Percentiles rank a stretch among this genome's conserved stretches.
phyloP scores from a whole-genome alignment of 2,329 filamentous ascomycete genomes.

The Ceratocystiopsis minuta region DNA sequence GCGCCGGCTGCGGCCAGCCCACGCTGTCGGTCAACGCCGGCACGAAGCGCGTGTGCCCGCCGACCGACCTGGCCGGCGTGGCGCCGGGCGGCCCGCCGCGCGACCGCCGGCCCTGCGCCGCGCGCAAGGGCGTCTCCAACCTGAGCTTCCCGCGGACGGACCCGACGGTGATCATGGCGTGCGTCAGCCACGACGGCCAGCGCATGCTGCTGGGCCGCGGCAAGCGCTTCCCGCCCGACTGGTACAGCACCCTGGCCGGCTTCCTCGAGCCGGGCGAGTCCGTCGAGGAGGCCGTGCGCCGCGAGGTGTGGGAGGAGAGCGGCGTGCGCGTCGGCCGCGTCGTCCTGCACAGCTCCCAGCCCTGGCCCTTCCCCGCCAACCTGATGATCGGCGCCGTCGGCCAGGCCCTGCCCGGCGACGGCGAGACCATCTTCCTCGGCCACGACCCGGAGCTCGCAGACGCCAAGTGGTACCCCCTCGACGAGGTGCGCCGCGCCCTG shows the following conservation, averaged over 20 bases:
- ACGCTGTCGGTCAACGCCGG: slow-evolving; percentile 66
- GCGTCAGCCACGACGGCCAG: slow-evolving; percentile 63
- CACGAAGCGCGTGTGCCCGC: slow-evolving; percentile 64
- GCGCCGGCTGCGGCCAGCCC: slow-evolving; percentile 67
- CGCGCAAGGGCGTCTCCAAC: slow-evolving; percentile 74
- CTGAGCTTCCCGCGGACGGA: slow-evolving; percentile 83
- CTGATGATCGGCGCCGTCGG: slow-evolving; percentile 79
- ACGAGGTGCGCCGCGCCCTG: slow-evolving; percentile 64
- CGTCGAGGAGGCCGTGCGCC: slow-evolving; percentile 65
- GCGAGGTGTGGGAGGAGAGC: slow-evolving; percentile 76
- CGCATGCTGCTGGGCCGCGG: slow-evolving; percentile 69
- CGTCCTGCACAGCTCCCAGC: slow-evolving; percentile 67
- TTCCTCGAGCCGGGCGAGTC: slow-evolving; percentile 77
- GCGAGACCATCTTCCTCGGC: slow-evolving; percentile 64
- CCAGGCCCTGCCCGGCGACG: slow-evolving; percentile 56
- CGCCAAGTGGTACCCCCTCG: slow-evolving; percentile 73
- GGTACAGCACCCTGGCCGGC: slow-evolving; percentile 78
- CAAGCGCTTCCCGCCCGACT: slow-evolving; percentile 64
- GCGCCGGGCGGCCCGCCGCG: slow-evolving; percentile 24
- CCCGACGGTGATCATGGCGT: slow-evolving; percentile 86
- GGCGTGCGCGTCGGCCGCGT: slow-evolving; percentile 62
- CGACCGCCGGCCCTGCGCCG: slow-evolving; percentile 55
- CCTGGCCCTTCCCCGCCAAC: slow-evolving; percentile 74
- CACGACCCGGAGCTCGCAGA: slow-evolving; percentile 85
- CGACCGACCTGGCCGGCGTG: slow-evolving; percentile 41